Evolutionary conservation across 352 stramenopile genomes (phyloP).

Genomic region (Phytophthora parvispora): DNA sequence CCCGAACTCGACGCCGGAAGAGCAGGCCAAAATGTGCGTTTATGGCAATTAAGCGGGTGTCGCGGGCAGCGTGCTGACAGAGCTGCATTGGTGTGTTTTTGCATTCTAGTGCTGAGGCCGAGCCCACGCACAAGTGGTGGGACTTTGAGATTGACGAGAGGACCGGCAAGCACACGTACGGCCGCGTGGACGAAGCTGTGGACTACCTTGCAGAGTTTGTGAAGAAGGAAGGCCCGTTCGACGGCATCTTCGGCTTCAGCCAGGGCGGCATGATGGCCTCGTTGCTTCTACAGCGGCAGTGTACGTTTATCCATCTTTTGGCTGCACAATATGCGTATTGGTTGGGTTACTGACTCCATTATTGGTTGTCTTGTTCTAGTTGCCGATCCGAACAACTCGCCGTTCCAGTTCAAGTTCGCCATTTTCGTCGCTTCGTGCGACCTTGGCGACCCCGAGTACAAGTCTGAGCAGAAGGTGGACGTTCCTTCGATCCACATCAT

Average conservation of each 20-base stretch:
- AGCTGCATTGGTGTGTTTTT: neutral
- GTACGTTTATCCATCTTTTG: constrained; percentile 17
- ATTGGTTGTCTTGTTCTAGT: constrained; percentile 12
- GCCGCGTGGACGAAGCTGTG: constrained; percentile 66
- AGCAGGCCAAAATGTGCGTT: constrained; percentile 51
- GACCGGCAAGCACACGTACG: constrained; percentile 57
- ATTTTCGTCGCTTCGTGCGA: constrained; percentile 74
- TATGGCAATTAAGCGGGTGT: neutral
- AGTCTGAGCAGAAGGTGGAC: constrained; percentile 45
- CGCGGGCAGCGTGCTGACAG: neutral
- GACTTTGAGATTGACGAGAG: constrained; percentile 63
- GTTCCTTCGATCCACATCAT: constrained; percentile 86
- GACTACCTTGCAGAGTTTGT: constrained; percentile 70
- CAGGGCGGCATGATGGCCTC: constrained; percentile 79
- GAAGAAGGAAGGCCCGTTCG: constrained; percentile 79
- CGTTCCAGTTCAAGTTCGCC: constrained; percentile 73
- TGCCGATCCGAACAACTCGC: constrained; percentile 45
- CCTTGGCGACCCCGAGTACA: constrained; percentile 30
- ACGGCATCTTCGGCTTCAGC: constrained; percentile 87
- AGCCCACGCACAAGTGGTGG: constrained; percentile 79
- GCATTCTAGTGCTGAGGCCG: constrained; percentile 30
- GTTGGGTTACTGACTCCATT: neutral
- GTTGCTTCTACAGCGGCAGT: constrained; percentile 70
- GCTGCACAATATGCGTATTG: neutral
- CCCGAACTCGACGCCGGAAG: constrained; percentile 46